Evolutionary conservation across 1,284 basidiomycete genomes (phyloP).

Genomic region (Dichomitus squalens): DNA sequence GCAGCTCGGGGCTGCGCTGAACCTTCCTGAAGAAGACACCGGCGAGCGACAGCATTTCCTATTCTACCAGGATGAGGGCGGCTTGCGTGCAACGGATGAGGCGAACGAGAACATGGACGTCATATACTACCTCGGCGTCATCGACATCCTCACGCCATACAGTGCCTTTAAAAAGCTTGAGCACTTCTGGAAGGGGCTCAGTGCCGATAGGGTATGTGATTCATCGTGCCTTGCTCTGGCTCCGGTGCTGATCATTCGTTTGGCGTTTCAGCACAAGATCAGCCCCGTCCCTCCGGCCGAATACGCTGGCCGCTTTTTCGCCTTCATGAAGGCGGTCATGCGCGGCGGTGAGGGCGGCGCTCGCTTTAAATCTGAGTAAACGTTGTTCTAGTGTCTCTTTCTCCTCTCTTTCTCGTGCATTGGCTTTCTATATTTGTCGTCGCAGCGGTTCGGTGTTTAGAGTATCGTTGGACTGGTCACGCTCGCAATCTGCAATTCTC

Average conservation of each 20-base stretch:
- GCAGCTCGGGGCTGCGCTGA: slow-evolving; percentile 60
- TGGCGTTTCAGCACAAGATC: slow-evolving; percentile 77
- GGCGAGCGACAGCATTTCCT: slow-evolving; percentile 85
- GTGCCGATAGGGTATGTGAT: slow-evolving; percentile 77
- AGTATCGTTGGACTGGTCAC: slow-evolving; percentile 11
- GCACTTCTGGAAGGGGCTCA: slow-evolving; percentile 91
- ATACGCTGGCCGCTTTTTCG: slow-evolving; percentile 86
- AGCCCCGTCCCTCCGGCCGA: slow-evolving; percentile 86
- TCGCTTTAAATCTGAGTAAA: slow-evolving; percentile 57
- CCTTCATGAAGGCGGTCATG: slow-evolving; percentile 88
- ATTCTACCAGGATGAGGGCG: slow-evolving; percentile 98
- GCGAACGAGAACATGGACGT: slow-evolving; percentile 72
- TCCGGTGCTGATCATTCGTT: slow-evolving; percentile 10
- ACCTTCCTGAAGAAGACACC: slow-evolving; percentile 70
- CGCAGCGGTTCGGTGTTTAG: slow-evolving; percentile 8
- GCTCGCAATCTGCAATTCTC: neutral
- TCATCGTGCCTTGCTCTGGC: neutral
- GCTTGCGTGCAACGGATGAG: slow-evolving; percentile 89
- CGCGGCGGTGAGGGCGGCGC: slow-evolving; percentile 74
- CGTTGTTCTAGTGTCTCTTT: neutral
- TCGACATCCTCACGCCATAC: slow-evolving; percentile 95
- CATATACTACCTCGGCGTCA: slow-evolving; percentile 94
- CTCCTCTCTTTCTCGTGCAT: too few relatives aligned
- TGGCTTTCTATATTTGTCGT: neutral
- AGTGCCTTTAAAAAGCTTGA: slow-evolving; percentile 80